Evolutionary conservation across 345 rosid genomes (phyloP).

Genomic region (Gossypium ekmanianum): DNA sequence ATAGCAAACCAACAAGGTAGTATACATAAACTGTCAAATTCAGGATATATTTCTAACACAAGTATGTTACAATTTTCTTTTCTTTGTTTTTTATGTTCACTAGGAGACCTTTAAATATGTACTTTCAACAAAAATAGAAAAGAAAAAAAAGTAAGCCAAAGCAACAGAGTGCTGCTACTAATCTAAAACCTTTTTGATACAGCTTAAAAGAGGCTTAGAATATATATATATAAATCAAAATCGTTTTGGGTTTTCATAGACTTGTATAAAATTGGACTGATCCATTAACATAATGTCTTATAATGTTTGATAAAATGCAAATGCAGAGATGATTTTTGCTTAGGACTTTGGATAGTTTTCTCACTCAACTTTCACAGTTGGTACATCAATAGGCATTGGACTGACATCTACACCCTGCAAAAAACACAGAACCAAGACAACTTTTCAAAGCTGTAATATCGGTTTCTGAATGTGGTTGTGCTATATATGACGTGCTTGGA

Average conservation of each 20-base stretch:
- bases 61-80: too few species aligned
- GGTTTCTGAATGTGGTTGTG: neutral
- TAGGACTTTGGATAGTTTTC: conserved; percentile 20
- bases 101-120: too few species aligned
- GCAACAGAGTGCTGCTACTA: neutral
- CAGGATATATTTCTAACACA: too few species aligned
- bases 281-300: neutral
- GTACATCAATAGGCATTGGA: conserved; percentile 61
- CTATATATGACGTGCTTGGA: neutral
- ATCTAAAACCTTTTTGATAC: neutral
- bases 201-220: neutral
- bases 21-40: too few species aligned
- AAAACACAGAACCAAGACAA: neutral
- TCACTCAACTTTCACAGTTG: conserved; percentile 54
- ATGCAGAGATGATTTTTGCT: neutral
- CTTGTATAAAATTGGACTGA: neutral
- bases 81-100: too few species aligned
- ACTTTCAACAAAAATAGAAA: too few species aligned
- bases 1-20: neutral
- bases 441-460: neutral
- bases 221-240: neutral
- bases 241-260: neutral
- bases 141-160: neutral
- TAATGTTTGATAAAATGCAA: neutral
- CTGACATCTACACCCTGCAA: conserved; percentile 51